Conservation (phyloP, 1,284 basidiomycete genomes). For the Heterobasidion occidentale region DNA sequence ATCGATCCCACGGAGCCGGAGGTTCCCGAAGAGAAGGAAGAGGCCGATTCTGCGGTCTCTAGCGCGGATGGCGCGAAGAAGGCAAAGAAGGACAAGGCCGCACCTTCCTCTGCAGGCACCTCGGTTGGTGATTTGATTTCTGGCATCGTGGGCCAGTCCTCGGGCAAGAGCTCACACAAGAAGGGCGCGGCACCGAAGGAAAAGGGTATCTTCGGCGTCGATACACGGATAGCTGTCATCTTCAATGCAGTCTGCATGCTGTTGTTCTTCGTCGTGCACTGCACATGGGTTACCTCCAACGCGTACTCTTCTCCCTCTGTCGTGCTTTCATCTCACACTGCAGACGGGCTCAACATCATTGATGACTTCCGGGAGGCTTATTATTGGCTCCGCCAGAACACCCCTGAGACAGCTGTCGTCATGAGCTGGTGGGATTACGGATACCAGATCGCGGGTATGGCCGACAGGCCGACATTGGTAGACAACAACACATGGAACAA, state of each 20-base stretch:
- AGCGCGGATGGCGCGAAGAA: slow-evolving; percentile 43
- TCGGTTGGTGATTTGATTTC: slow-evolving; percentile 34
- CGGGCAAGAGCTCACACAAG: slow-evolving; percentile 15
- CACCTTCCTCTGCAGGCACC: slow-evolving; percentile 23
- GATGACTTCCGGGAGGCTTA: slow-evolving; percentile 99
- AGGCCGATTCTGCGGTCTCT: slow-evolving; percentile 18
- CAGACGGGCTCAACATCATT: slow-evolving; percentile 93
- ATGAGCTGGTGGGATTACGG: slow-evolving; percentile 99
- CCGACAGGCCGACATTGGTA: slow-evolving; percentile 93
- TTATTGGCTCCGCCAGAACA: slow-evolving; percentile 98
- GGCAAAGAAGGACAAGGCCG: slow-evolving; percentile 28
- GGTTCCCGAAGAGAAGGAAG: slow-evolving; percentile 24
- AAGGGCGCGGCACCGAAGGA: slow-evolving; percentile 24
- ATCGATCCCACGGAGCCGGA: slow-evolving; percentile 68
- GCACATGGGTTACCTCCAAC: slow-evolving; percentile 92
- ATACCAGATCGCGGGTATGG: slow-evolving; percentile 99
- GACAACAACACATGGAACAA: slow-evolving; percentile 99
- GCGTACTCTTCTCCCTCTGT: slow-evolving; percentile 99
- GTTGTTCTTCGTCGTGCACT: slow-evolving; percentile 89
- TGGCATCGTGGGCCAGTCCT: slow-evolving; percentile 26
- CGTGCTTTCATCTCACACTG: slow-evolving; percentile 77
- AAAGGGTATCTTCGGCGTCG: slow-evolving; percentile 77
- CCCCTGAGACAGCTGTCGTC: slow-evolving; percentile 83
- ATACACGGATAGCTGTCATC: slow-evolving; percentile 76
- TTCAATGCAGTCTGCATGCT: slow-evolving; percentile 77